Base-by-base conservation (phyloP, 306 rosid species). In the Purshia tridentata region DNA sequence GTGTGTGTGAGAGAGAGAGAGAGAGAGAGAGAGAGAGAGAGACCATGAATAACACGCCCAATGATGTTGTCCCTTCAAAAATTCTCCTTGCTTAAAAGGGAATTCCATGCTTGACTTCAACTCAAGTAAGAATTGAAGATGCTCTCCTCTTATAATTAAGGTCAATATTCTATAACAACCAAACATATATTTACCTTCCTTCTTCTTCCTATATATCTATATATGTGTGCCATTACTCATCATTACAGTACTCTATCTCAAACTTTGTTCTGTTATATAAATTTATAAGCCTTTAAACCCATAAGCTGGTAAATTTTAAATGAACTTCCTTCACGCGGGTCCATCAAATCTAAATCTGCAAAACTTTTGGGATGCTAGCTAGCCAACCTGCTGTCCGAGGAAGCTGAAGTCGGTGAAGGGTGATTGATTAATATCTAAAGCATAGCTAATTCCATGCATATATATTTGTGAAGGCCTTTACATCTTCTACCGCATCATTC, bases 1-100 rank as follows among this genome's bases (percentile, higher is more conserved):
- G 35, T 23, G 29, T 23, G 29, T 23, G 29, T 23, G 29, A 1
- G 29, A 23, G 29, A 23, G 29, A 23, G 29, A 23, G 29, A 23
- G 35, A 29, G 35, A 29, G 35, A 29, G 35, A 29, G 35, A 76
- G 77, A 18, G 16, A 71, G 57, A 77, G 84, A 48, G 77, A 77
- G 76, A 77, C 77, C 76, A 85, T 77, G 81, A 76, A 72, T 3
- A 65, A 89, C 97, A 89, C 85, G 92, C 92, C 84, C 85, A 87
- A 89, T 91, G 46, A 87, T 86, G 85, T 62, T 87, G 93, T 80
- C 90, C 75, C 74, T 22, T 49, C 18, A 53, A 29, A 45, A 74
- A 69, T 53, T 68, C 76, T 76, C 74, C 63, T 88, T 84, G 88
- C 88, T 82, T 86, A 64, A 81, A 82, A 85, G 88, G 75, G 81